Percentiles rank a stretch among this genome's conserved stretches.
Conservation (phyloP, 352 stramenopile genomes). For the Phytopythium boreale region DNA sequence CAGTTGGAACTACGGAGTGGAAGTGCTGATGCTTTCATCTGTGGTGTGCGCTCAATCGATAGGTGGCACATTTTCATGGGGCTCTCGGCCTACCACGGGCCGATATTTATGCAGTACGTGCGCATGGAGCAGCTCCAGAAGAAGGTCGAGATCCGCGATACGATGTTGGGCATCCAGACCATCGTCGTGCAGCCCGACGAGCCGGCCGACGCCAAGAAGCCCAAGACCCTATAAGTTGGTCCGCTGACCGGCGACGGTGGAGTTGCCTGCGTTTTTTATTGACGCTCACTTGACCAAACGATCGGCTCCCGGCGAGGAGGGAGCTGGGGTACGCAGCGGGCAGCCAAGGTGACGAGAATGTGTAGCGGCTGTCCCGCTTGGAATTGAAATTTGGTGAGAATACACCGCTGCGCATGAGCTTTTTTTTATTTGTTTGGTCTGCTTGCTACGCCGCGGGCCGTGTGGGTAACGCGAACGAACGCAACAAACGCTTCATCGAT, state of each 20-base stretch:
- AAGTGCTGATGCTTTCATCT: not conserved
- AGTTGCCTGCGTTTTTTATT: not conserved
- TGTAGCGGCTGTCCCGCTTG: not conserved
- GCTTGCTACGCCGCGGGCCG: too few species aligned
- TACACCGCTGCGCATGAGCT: not conserved
- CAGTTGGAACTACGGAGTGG: not conserved
- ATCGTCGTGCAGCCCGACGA: slow-evolving; percentile 45
- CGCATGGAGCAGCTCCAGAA: slow-evolving; percentile 72
- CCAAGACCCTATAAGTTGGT: slow-evolving; percentile 29
- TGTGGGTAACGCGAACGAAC: too few species aligned
- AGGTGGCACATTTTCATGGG: slow-evolving; percentile 86
- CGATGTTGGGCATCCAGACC: slow-evolving; percentile 61
- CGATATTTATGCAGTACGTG: slow-evolving; percentile 87
- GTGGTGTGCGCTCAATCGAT: not conserved
- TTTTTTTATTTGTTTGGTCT: not conserved
- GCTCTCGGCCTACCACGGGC: slow-evolving; percentile 72
- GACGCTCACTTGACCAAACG: not conserved
- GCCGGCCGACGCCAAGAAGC: slow-evolving; percentile 18
- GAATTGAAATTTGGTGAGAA: not conserved
- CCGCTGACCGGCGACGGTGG: too few species aligned
- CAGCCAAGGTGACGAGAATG: not conserved
- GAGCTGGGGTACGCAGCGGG: not conserved
- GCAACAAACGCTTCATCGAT: too few species aligned
- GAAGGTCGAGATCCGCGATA: slow-evolving; percentile 49
- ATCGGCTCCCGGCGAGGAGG: not conserved